Conservation (phyloP, 176 grass and related monocot species). For the Dactylis glomerata region DNA sequence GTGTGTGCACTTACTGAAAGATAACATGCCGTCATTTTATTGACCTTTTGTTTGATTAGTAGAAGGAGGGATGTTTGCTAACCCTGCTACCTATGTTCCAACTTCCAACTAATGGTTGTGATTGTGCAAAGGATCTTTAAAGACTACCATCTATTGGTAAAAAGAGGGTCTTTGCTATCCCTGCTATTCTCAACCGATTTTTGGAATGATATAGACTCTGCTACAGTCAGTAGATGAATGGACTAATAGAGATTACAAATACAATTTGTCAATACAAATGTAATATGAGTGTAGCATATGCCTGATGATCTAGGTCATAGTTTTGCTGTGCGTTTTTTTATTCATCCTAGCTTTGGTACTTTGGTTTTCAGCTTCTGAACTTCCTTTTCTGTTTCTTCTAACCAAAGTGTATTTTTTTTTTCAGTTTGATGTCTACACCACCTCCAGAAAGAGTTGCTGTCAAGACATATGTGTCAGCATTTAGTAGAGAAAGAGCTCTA, state of each 20-base stretch:
- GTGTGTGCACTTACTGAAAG: background rate
- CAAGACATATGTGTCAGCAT: conserved; percentile 75
- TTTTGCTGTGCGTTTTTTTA: conserved; percentile 1
- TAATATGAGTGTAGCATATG: background rate
- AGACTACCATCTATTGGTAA: background rate
- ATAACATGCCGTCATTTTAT: background rate
- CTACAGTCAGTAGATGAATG: background rate
- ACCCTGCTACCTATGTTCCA: background rate
- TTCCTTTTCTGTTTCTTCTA: background rate
- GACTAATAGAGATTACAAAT: background rate
- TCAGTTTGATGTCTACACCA: conserved; percentile 94
- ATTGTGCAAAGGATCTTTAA: background rate
- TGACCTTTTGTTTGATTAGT: background rate
- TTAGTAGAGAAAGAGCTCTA: conserved; percentile 72
- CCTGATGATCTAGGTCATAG: background rate
- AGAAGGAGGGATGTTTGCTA: background rate
- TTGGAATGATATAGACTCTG: background rate
- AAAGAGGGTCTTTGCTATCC: background rate
- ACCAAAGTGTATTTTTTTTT: conserved; percentile 30
- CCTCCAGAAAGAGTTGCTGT: conserved; percentile 93
- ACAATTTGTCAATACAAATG: background rate
- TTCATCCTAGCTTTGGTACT: conserved; percentile 20
- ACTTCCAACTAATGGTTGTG: background rate
- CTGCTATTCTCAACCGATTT: background rate
- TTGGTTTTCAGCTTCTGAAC: conserved; percentile 13